A percentile compares a stretch with the other conserved stretches of the same genome.
Evolutionary conservation across 352 stramenopile genomes (phyloP).

Genomic region (Aphanomyces stellatus): DNA sequence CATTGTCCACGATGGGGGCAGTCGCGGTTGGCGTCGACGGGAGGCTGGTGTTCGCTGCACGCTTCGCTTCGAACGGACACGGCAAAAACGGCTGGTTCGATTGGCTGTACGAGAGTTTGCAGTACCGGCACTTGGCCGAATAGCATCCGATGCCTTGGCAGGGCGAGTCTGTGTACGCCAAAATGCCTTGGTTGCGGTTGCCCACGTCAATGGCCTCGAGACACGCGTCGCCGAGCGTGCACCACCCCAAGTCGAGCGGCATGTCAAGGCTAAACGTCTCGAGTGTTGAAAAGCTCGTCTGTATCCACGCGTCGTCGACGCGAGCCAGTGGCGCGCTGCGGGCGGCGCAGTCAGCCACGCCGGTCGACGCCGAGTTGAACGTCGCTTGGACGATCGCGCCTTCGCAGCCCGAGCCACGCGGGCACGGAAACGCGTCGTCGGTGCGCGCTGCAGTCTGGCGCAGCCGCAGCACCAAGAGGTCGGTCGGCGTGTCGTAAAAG

Average conservation of each 20-base stretch:
- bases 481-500: slow-evolving; percentile 23
- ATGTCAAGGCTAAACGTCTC: background rate
- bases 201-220: slow-evolving; percentile 28
- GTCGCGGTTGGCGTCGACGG: background rate
- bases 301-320: background rate
- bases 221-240: slow-evolving; percentile 28
- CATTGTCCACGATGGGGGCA: background rate
- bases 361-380: slow-evolving; percentile 2
- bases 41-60: background rate
- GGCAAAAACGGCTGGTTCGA: slow-evolving; percentile 25
- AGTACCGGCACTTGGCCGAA: slow-evolving; percentile 28
- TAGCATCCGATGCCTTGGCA: slow-evolving; percentile 32
- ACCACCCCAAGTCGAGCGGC: slow-evolving; percentile 26
- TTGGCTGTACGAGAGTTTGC: slow-evolving; percentile 27
- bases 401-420: slow-evolving; percentile 23
- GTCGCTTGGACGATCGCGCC: slow-evolving; percentile 21
- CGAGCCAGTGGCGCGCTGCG: background rate
- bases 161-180: slow-evolving; percentile 24
- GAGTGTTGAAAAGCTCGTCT: background rate
- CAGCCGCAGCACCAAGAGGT: slow-evolving; percentile 22
- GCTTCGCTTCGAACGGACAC: slow-evolving; percentile 28
- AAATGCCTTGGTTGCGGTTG: slow-evolving; percentile 27
- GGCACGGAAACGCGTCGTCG: slow-evolving; percentile 16
- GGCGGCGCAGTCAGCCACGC: slow-evolving; percentile 14
- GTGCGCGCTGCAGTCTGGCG: slow-evolving; percentile 18